Evolutionary conservation across 2,329 filamentous ascomycete genomes (phyloP).

Genomic region (Diaporthe amygdali): DNA sequence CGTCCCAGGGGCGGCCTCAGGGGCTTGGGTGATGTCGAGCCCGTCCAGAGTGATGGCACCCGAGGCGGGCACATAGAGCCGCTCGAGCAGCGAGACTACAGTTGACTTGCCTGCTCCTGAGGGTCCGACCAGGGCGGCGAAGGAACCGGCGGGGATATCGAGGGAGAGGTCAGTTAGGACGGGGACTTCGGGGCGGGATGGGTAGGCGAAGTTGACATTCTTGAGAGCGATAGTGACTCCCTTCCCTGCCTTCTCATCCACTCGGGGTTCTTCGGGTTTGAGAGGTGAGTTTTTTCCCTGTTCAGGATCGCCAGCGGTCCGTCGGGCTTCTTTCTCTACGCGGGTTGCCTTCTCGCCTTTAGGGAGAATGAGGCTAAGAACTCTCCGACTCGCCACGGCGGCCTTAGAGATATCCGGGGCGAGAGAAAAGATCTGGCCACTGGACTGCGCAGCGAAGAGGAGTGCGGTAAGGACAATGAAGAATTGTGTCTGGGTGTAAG

Average conservation of each 20-base stretch:
- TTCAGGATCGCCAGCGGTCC: not conserved
- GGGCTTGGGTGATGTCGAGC: conserved; percentile 48
- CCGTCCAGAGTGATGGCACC: conserved; percentile 52
- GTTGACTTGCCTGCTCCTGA: conserved; percentile 73
- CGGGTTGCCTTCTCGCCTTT: not conserved
- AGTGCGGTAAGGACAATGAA: conserved; percentile 76
- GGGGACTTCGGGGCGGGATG: conserved; percentile 61
- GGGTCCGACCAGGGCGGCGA: conserved; percentile 68
- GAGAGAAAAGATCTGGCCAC: conserved; percentile 76
- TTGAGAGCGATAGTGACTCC: conserved; percentile 59
- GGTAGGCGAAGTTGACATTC: conserved; percentile 69
- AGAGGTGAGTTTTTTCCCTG: not conserved
- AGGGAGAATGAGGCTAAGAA: conserved; percentile 52
- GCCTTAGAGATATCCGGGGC: conserved; percentile 77
- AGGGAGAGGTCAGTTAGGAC: conserved; percentile 64
- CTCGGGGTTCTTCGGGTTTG: not conserved
- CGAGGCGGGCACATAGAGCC: conserved; percentile 50
- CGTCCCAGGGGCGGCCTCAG: conserved; percentile 43
- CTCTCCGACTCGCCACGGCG: conserved; percentile 62
- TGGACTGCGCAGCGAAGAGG: conserved; percentile 74
- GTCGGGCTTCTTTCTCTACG: not conserved
- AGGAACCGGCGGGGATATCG: conserved; percentile 62
- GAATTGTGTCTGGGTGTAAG: conserved; percentile 71
- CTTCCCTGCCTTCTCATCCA: not conserved
- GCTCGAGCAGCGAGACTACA: conserved; percentile 60